Conservation (phyloP, 2,329 filamentous ascomycete species). For the Colletotrichum phormii region DNA sequence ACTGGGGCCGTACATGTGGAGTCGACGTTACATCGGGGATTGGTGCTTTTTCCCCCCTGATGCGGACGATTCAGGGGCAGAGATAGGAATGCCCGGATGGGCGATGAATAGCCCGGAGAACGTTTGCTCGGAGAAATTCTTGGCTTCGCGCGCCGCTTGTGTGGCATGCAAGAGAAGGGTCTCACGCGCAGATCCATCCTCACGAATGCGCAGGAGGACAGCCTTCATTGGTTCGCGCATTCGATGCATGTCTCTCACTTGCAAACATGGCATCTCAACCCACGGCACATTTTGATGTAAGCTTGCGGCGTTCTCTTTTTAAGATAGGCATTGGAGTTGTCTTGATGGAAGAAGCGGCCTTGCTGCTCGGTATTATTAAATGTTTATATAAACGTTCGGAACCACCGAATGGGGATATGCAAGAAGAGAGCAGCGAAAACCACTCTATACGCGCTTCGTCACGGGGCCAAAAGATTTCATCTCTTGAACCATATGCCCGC, state of each 20-base stretch:
- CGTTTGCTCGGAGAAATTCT: background rate
- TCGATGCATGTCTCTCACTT: constrained; percentile 24
- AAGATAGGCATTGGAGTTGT: background rate
- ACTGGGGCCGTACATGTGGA: background rate
- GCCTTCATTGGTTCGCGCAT: constrained; percentile 11
- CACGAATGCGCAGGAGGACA: background rate
- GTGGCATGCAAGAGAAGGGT: constrained; percentile 1
- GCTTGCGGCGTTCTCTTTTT: background rate
- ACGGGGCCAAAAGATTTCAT: background rate
- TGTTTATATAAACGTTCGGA: constrained; percentile 7
- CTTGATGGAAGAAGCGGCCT: background rate
- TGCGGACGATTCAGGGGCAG: background rate
- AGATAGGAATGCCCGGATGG: background rate
- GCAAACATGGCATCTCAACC: background rate
- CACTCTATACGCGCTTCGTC: background rate
- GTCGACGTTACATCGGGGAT: background rate
- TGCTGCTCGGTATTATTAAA: constrained; percentile 16
- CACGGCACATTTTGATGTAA: too few species aligned
- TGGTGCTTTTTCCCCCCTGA: background rate
- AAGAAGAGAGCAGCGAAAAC: constrained; percentile 2
- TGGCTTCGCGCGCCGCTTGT: background rate
- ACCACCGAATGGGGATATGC: background rate
- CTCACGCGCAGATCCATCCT: background rate
- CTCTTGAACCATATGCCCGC: background rate
- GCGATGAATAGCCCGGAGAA: background rate